Evolutionary conservation across 768 basidiomycete species (phyloP).

Genomic region (Lanmaoa pseudosensibilis): DNA sequence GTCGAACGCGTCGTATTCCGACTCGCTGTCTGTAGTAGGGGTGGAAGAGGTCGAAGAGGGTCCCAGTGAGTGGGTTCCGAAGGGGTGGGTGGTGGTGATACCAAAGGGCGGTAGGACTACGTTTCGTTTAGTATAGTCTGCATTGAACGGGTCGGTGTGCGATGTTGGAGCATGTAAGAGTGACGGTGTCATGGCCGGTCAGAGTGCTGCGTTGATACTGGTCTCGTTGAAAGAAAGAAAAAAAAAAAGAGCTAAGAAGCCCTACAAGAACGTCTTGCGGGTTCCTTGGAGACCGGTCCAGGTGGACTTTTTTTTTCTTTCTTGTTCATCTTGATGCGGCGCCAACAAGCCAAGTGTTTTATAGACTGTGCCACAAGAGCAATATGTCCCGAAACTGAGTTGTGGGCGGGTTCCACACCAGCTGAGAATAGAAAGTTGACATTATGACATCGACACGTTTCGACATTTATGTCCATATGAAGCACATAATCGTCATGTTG

Average conservation of each 20-base stretch:
- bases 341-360: not conserved
- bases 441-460: not conserved
- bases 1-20: constrained; percentile 1
- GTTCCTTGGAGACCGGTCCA: not conserved
- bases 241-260: not conserved
- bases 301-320: not conserved
- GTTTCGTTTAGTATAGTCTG: constrained; percentile 4
- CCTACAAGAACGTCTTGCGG: not conserved
- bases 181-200: constrained; percentile 8
- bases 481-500: not conserved
- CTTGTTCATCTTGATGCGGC: constrained; percentile 1
- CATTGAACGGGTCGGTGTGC: not conserved
- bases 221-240: too few species aligned
- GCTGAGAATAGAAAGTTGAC: not conserved
- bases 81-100: not conserved
- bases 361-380: constrained; percentile 2
- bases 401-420: not conserved
- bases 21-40: not conserved
- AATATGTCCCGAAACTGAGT: constrained; percentile 6
- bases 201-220: too few species aligned
- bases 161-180: not conserved
- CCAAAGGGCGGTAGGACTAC: not conserved
- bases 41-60: not conserved
- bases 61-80: not conserved
- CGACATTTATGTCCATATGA: not conserved